Evolutionary conservation across 257 asterid species (phyloP), one percentile per base, ranked within the genome.

Genomic region (Rhazya stricta): DNA sequence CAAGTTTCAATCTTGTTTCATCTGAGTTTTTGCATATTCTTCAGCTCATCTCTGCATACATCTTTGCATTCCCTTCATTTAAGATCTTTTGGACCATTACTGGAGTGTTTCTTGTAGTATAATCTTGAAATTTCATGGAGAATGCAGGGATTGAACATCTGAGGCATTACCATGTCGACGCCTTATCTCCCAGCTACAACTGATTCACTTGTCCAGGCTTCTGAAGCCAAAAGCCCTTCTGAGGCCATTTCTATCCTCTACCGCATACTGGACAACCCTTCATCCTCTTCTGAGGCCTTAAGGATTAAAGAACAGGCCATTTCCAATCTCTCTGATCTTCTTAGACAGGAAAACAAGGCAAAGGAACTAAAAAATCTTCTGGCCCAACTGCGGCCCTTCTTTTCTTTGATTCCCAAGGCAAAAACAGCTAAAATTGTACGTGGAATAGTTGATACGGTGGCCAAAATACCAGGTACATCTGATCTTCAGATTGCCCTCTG

Each of bases 371-470:
- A 71, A 34, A 50, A 71, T 39, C 75, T 71, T 32, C 75, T 71
- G 23, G 51, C 75, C 5, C 75, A 46, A 21, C 65, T 71, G 43
- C 25, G 65, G 46, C 75, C 75, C 58, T 71, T 71, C 75, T 82
- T 85, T 74, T 82, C 88, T 32, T 76, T 82, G 76, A 85, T 85
- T 74, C 86, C 86, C 34, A 82, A 85, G 79, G 88, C 88, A 63
- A 82, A 82, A 72, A 85, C 88, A 19, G 88, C 86, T 6, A 85
- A 85, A 77, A 82, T 82, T 68, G 88, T 85, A 37, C 82, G 84
- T 45, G 84, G 77, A 41, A 73, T 85, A 67, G 84, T 85, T 63
- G 88, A 85, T 39, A 21, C 88, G 0, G 74, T 85, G 73, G 81
- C 88, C 11, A 85, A 82, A 75, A 82, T 85, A 75, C 88, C 86